A percentile compares a stretch with the other conserved stretches of the same genome.
Conservation (phyloP, 2,329 filamentous ascomycete species). For the Fusarium subglutinans region DNA sequence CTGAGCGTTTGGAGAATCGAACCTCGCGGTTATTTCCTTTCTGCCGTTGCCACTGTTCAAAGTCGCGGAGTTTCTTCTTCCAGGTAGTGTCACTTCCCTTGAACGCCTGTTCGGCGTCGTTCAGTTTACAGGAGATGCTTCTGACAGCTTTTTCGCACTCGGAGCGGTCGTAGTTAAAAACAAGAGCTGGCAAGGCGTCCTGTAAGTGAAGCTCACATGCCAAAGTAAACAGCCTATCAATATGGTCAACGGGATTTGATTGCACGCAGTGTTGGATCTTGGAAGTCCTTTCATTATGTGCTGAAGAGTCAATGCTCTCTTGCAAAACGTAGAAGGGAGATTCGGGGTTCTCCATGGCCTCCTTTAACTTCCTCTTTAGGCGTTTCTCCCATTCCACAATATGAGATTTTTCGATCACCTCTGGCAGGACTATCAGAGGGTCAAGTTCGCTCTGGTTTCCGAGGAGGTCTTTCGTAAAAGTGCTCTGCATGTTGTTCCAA, state of each 20-base stretch:
- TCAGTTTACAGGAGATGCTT: not conserved
- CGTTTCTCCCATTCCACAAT: slow-evolving; percentile 71
- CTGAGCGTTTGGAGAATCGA: not conserved
- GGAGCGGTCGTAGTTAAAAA: slow-evolving; percentile 80
- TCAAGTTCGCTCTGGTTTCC: not conserved
- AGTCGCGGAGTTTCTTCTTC: not conserved
- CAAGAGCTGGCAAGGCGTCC: slow-evolving; percentile 74
- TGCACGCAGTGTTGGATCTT: not conserved
- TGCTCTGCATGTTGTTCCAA: slow-evolving; percentile 70
- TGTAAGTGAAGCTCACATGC: slow-evolving; percentile 69
- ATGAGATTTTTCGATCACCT: slow-evolving; percentile 70
- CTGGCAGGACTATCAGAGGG: slow-evolving; percentile 60
- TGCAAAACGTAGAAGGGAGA: slow-evolving; percentile 48
- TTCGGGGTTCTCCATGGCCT: slow-evolving; percentile 66
- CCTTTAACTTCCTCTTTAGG: slow-evolving; percentile 66
- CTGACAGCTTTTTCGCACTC: slow-evolving; percentile 69
- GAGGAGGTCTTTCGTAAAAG: not conserved
- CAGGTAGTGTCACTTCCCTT: slow-evolving; percentile 57
- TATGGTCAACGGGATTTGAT: not conserved
- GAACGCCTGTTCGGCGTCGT: slow-evolving; percentile 50
- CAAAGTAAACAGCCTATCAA: slow-evolving; percentile 57
- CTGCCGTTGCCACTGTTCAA: not conserved
- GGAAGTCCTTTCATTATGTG: slow-evolving; percentile 1
- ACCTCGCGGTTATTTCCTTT: not conserved
- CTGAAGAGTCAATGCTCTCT: not conserved